Base-by-base conservation (phyloP, 257 asterid genomes). In the Perilla frutescens region DNA sequence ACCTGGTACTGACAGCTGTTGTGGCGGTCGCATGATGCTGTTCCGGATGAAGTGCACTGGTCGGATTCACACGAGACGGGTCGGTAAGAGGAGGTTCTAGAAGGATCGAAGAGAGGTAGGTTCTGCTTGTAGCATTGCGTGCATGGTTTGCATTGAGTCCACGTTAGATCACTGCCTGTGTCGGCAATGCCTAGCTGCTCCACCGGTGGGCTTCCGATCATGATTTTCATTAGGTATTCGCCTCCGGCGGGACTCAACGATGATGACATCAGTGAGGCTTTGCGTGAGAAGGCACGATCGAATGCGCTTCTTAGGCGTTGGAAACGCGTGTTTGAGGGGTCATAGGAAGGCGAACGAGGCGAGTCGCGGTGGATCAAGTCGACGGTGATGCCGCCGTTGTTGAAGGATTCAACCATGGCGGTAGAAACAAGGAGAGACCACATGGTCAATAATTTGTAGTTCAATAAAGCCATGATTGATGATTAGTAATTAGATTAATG, bases 111-210 rank as follows among this genome's bases (percentile, higher is more conserved):
- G 4, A 86, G 29, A 0, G 95, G 91, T 34, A 71, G 56, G 0
- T 5, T 64, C 78, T 88, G 91, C 3, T 76, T 9, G 81, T 63
- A 86, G 72, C 95, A 86, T 0, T 36, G 5, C 0, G 34, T 4
- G 71, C 95, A 86, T 2, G 95, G 89, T 41, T 48, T 6, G 77
- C 90, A 88, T 15, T 86, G 95, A 1, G 85, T 76, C 95, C 95
- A 86, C 0, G 85, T 63, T 5, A 88, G 41, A 5, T 89, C 90
- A 54, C 92, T 86, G 0, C 92, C 89, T 0, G 92, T 89, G 48
- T 87, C 92, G 2, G 86, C 84, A 7, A 83, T 76, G 11, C 77
- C 87, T 0, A 74, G 10, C 8, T 73, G 62, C 10, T 76, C 79
- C 15, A 77, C 60, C 0, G 92, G 85, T 7, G 96, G 96, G 0